Evolutionary conservation across 176 grass and related monocot species (phyloP).

Genomic region (Paspalum vaginatum): DNA sequence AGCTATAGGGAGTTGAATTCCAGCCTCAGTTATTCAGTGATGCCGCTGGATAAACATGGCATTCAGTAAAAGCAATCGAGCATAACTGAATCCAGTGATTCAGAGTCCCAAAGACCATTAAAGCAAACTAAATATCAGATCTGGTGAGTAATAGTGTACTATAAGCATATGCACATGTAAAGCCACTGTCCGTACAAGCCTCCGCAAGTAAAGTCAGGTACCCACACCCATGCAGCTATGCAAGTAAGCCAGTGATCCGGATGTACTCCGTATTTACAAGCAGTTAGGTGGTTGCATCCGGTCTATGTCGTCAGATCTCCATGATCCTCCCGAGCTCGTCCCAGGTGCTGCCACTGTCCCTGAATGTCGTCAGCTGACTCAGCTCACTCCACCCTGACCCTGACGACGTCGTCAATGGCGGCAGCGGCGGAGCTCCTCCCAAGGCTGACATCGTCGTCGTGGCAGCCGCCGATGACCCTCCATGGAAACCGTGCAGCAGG

Average conservation of each 20-base stretch:
- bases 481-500: conserved; percentile 36
- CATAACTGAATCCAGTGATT: too few relatives aligned
- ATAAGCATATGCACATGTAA: too few relatives aligned
- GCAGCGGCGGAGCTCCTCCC: neutral
- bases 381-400: neutral
- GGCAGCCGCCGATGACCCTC: neutral
- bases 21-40: too few relatives aligned
- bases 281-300: neutral
- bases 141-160: too few relatives aligned
- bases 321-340: conserved; percentile 66
- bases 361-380: conserved; percentile 14
- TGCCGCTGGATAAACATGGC: too few relatives aligned
- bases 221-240: too few relatives aligned
- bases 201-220: neutral
- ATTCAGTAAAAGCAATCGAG: too few relatives aligned
- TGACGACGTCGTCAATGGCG: neutral
- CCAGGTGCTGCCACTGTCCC: conserved; percentile 41
- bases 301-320: conserved; percentile 22
- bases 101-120: too few relatives aligned
- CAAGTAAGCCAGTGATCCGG: too few relatives aligned
- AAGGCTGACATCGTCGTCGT: neutral
- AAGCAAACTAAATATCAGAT: too few relatives aligned
- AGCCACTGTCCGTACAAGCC: too few relatives aligned
- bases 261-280: conserved; percentile 8
- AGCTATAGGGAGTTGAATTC: too few relatives aligned